A percentile compares a stretch with the other conserved stretches of the same genome.
phyloP scores from a whole-genome alignment of 228 moss, liverwort and hornwort species.

The Sphagnum fallax region DNA sequence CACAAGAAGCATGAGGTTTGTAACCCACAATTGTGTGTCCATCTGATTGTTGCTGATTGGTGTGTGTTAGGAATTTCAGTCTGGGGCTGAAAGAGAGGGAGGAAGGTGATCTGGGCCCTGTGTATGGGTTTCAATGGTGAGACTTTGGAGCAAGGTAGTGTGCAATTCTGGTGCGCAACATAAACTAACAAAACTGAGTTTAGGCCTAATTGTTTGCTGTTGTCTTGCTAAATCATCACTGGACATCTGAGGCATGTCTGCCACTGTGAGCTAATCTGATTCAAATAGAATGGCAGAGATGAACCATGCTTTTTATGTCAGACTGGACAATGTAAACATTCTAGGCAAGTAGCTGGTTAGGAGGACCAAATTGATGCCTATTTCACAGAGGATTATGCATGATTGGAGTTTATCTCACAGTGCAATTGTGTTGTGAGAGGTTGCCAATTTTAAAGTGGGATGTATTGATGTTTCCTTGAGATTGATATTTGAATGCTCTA shows the following conservation, averaged over 20 bases:
- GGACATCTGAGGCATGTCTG: too few relatives aligned
- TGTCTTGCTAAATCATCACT: not conserved
- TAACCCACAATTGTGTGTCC: not conserved
- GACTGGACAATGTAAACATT: too few relatives aligned
- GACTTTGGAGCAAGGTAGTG: conserved; percentile 85
- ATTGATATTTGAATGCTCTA: not conserved
- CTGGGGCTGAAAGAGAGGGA: conserved; percentile 69
- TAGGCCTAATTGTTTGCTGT: not conserved
- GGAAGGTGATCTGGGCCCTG: conserved; percentile 91
- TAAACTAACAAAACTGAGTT: not conserved
- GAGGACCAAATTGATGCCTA: too few relatives aligned
- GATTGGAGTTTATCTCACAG: not conserved
- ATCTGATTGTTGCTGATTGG: not conserved
- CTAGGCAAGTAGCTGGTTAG: too few relatives aligned
- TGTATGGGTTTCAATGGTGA: conserved; percentile 95
- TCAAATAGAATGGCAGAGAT: too few relatives aligned
- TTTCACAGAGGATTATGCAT: not conserved
- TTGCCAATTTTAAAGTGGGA: too few relatives aligned
- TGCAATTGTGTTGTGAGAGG: too few relatives aligned
- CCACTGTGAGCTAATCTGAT: too few relatives aligned
- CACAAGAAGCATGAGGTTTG: not conserved
- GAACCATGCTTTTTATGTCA: too few relatives aligned
- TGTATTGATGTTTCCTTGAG: too few relatives aligned
- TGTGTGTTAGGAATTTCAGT: conserved; percentile 12
- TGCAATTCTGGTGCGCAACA: too few relatives aligned